Evolutionary conservation across 305 asterid genomes (phyloP).

Genomic region (Solanum hybrid): DNA sequence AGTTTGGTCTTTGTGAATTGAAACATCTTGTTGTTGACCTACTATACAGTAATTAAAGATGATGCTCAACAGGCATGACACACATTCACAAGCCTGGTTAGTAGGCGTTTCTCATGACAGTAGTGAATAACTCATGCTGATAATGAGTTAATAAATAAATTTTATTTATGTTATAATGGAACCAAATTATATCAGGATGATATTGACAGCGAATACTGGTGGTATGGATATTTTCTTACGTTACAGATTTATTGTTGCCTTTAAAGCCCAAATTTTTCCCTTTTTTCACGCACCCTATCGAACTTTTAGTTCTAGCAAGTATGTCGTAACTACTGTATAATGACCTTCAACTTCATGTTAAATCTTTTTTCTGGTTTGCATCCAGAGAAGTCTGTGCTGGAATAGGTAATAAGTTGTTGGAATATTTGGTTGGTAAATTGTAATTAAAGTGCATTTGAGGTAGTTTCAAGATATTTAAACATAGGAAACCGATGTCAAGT

Average conservation of each 20-base stretch:
- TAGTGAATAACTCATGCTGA: neutral
- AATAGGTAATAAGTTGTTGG: neutral
- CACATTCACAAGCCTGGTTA: neutral
- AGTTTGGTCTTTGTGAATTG: neutral
- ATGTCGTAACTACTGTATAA: neutral
- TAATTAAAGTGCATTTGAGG: neutral
- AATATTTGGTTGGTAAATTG: neutral
- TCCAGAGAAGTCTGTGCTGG: neutral
- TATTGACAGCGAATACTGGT: neutral
- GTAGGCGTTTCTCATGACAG: neutral
- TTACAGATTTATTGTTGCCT: neutral
- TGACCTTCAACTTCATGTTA: neutral
- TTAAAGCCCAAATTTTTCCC: neutral
- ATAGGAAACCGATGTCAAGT: neutral
- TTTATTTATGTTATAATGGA: neutral
- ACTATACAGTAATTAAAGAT: neutral
- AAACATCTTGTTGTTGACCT: neutral
- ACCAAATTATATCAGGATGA: neutral
- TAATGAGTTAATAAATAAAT: neutral
- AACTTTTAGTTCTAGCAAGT: neutral
- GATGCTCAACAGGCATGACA: neutral
- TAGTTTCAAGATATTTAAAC: neutral
- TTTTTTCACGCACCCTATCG: neutral
- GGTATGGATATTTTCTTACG: neutral
- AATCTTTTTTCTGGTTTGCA: neutral